These are phyloP conservation scores for Thamnidium elegans DNA, from an alignment of 192 early-diverging fungal species.

Conservation along the genomic window DNA sequence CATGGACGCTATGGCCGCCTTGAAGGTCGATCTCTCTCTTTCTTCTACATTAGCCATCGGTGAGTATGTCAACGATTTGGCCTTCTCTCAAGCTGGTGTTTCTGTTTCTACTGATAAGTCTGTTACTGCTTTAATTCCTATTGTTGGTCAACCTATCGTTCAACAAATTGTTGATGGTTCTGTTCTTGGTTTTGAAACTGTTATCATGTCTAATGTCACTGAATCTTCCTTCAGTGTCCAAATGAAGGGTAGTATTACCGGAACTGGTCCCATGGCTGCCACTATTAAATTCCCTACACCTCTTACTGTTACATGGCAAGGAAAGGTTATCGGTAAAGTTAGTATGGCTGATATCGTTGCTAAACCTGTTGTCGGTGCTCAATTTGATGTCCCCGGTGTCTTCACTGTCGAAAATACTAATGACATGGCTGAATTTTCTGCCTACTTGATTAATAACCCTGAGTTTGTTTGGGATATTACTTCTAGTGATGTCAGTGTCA, in stretches of 20 bases:
- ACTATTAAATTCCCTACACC: slow-evolving; percentile 44
- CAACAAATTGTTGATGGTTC: slow-evolving; percentile 47
- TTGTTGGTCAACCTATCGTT: slow-evolving; percentile 55
- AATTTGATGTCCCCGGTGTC: slow-evolving; percentile 37
- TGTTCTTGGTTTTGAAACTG: slow-evolving; percentile 35
- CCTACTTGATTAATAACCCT: slow-evolving; percentile 49
- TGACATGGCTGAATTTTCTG: slow-evolving; percentile 47
- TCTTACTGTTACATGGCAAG: slow-evolving; percentile 38
- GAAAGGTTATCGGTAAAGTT: slow-evolving; percentile 43
- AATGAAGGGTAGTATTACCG: slow-evolving; percentile 44
- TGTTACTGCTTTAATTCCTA: slow-evolving; percentile 47
- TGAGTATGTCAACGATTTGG: slow-evolving; percentile 47
- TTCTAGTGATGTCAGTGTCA: slow-evolving; percentile 45
- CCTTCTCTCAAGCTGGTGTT: slow-evolving; percentile 42
- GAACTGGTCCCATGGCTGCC: slow-evolving; percentile 48
- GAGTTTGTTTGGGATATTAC: slow-evolving; percentile 48
- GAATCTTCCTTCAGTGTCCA: slow-evolving; percentile 42
- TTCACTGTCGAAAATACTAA: slow-evolving; percentile 44
- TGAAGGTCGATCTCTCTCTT: slow-evolving; percentile 52
- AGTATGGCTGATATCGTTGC: slow-evolving; percentile 43
- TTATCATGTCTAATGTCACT: slow-evolving; percentile 39
- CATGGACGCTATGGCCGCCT: slow-evolving; percentile 44
- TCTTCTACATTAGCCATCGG: slow-evolving; percentile 46
- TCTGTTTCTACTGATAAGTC: slow-evolving; percentile 45
- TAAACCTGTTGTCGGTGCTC: slow-evolving; percentile 47